A percentile compares a stretch with the other conserved stretches of the same genome.
phyloP scores from a whole-genome alignment of 2,329 filamentous ascomycete species.

The Monosporascus sp. region DNA sequence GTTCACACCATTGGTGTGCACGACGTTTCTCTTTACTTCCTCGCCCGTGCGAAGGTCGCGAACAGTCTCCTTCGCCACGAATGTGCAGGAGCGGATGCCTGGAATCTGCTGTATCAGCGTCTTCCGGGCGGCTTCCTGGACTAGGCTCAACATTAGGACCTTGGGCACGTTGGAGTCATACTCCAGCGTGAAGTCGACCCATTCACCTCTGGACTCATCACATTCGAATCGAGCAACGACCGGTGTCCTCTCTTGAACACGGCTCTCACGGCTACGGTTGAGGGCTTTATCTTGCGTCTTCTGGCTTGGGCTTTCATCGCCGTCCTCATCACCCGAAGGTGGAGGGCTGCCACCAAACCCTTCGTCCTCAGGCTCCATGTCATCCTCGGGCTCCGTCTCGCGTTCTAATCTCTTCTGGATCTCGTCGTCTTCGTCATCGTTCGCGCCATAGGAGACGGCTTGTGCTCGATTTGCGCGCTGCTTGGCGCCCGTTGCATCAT shows the following conservation, averaged over 20 bases:
- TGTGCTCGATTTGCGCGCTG: conserved; percentile 70
- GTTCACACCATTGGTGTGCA: conserved; percentile 83
- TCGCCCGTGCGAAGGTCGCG: conserved; percentile 42
- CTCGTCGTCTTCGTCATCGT: conserved; percentile 84
- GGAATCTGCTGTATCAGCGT: conserved; percentile 84
- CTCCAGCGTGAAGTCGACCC: conserved; percentile 77
- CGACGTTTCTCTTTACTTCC: conserved; percentile 45
- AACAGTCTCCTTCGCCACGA: conserved; percentile 54
- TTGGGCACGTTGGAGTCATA: conserved; percentile 80
- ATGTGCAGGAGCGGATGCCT: conserved; percentile 67
- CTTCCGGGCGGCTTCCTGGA: conserved; percentile 72
- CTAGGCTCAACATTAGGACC: conserved; percentile 84
- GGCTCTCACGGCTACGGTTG: conserved; percentile 50
- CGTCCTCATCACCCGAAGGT: conserved; percentile 33
- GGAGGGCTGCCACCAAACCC: conserved; percentile 45
- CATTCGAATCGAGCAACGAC: conserved; percentile 75
- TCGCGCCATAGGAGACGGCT: conserved; percentile 82
- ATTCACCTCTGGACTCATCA: conserved; percentile 65
- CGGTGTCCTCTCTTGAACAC: conserved; percentile 56
- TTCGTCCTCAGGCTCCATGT: conserved; percentile 53
- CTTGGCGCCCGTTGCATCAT: conserved; percentile 71
- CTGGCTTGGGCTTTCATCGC: conserved; percentile 31
- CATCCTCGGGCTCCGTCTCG: conserved; percentile 51
- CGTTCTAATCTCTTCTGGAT: conserved; percentile 60
- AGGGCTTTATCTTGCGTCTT: conserved; percentile 14